Evolutionary conservation across 805 yeast genomes (phyloP), one percentile per base, ranked within the genome.

Genomic region (Saturnispora sanitii): DNA sequence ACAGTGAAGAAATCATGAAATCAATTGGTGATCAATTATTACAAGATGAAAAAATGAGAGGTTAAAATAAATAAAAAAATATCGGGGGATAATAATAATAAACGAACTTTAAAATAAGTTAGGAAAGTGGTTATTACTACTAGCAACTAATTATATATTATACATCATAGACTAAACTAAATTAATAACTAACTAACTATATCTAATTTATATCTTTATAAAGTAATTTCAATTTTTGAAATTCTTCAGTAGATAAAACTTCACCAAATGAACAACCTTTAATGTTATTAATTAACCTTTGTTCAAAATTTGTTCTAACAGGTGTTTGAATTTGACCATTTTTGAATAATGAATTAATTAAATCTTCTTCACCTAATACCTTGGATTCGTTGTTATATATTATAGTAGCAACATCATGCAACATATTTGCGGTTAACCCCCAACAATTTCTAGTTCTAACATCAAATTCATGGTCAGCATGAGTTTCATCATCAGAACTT

Each of bases 401-500:
- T 8, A 81, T 65, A 42, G 67, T 68, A 2, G 86, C 79, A 22
- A 82, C 52, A 54, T 82, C 90, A 50, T 74, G 82, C n/a, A 82
- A 54, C 8, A 82, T 82, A 53, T 80, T 81, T 2, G 88, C 90
- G 0, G 92, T 82, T 28, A 82, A 60, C 1, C 94, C 94, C 94
- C 92, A 82, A 4, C 83, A 78, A 52, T 81, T 82, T 52, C 82
- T 75, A 29, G 77, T 69, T 41, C 69, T 66, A 17, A 54, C 57
- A 26, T 56, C 74, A 53, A 49, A 70, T 56, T 63, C 60, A 36
- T 57, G 61, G 48, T 57, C 58, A 28, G 52, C 55, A 43, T 53
- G 54, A 22, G 62, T 45, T 33, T 58, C 66, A 46, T 57, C 61
- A 19, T 18, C 25, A 19, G 79, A 66, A 17, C 80, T 77, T 22